These are phyloP conservation scores for Ambrosia artemisiifolia DNA, from an alignment of 129 eudicot species.

Conservation along the genomic window DNA sequence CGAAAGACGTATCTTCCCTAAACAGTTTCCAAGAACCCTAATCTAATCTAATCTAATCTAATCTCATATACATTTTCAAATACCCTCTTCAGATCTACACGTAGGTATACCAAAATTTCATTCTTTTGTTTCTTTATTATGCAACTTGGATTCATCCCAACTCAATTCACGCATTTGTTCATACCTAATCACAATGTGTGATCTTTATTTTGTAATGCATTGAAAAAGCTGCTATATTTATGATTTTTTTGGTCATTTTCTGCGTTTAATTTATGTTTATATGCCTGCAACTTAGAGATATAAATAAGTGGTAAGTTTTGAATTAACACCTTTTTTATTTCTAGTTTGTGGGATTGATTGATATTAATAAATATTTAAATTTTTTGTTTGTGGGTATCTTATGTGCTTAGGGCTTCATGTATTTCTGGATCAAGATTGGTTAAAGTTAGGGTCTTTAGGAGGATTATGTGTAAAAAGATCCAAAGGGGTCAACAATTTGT, in stretches of 20 bases:
- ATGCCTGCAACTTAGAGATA: slow-evolving; percentile 8
- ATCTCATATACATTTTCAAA: not conserved
- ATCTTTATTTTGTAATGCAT: not conserved
- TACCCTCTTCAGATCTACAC: slow-evolving; percentile 22
- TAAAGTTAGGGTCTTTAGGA: too few relatives aligned
- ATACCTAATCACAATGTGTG: slow-evolving; percentile 17
- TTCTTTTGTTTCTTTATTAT: slow-evolving; percentile 22
- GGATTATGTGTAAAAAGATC: too few relatives aligned
- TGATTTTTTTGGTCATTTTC: not conserved
- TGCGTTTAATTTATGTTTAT: not conserved
- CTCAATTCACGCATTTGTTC: slow-evolving; percentile 23
- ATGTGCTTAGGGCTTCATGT: too few relatives aligned
- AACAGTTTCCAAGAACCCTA: slow-evolving; percentile 31
- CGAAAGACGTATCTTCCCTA: not conserved
- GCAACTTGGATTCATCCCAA: slow-evolving; percentile 20
- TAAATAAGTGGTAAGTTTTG: not conserved
- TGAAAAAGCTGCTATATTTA: slow-evolving; percentile 1
- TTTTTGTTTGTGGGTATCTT: not conserved
- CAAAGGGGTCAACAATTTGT: too few relatives aligned
- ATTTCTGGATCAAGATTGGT: too few relatives aligned
- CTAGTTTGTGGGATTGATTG: slow-evolving; percentile 7
- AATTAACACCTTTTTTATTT: not conserved
- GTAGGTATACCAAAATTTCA: slow-evolving; percentile 14
- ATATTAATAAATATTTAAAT: not conserved
- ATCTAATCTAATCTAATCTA: slow-evolving; percentile 9